Conservation (phyloP, 2,329 filamentous ascomycete genomes). For the Penicillium sp. region DNA sequence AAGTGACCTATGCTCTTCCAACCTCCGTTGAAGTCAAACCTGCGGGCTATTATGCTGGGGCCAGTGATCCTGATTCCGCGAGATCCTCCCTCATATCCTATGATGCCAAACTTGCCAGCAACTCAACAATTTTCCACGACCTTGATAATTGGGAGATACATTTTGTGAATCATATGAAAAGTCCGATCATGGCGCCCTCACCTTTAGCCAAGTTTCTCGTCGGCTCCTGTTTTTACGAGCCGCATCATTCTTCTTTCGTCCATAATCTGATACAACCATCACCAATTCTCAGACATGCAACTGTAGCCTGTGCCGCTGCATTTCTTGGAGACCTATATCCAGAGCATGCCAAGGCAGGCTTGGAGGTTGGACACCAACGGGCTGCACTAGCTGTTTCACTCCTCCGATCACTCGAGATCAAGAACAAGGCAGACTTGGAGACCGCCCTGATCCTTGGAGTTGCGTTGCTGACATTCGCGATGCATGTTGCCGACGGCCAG, state of each 20-base stretch:
- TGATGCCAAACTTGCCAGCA: conserved; percentile 10
- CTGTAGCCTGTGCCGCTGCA: conserved; percentile 18
- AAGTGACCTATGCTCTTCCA: conserved; percentile 15
- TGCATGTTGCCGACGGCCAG: conserved; percentile 21
- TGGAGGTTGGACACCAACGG: conserved; percentile 14
- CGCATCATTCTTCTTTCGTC: conserved; percentile 15
- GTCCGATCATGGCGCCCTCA: conserved; percentile 6
- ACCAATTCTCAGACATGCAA: conserved; percentile 13
- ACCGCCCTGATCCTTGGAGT: conserved; percentile 14
- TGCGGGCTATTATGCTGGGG: background rate
- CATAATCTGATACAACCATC: conserved; percentile 12
- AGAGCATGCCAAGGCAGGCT: conserved; percentile 3
- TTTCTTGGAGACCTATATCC: conserved; percentile 13
- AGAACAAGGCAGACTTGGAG: conserved; percentile 9
- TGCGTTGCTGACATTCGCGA: conserved; percentile 20
- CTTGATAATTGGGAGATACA: conserved; percentile 18
- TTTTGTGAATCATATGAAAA: conserved; percentile 22
- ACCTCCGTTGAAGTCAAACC: background rate
- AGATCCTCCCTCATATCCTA: background rate
- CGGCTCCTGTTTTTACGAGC: conserved; percentile 14
- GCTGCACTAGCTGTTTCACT: conserved; percentile 18
- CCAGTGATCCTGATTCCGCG: background rate
- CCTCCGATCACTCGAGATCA: conserved; percentile 13
- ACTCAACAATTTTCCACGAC: conserved; percentile 7
- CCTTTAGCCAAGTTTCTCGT: conserved; percentile 20